These are phyloP conservation scores for Gymnopilus dilepis DNA, from an alignment of 768 basidiomycete genomes.

Conservation along the genomic window DNA sequence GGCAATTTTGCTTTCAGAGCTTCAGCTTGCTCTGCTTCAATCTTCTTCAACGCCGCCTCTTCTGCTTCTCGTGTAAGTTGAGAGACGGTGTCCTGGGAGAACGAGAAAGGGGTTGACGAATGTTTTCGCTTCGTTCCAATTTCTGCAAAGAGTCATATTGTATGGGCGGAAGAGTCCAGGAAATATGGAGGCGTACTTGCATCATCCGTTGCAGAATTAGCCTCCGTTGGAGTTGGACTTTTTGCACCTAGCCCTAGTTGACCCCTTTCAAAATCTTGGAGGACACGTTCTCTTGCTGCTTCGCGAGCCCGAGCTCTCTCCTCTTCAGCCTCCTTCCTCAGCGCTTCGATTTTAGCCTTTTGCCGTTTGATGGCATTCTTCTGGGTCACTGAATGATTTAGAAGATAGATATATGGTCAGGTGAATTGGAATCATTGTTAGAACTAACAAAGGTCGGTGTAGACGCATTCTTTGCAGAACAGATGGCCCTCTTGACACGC, in stretches of 20 bases:
- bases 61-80: slow-evolving; percentile 81
- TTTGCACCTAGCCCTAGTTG: slow-evolving; percentile 66
- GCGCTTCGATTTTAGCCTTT: slow-evolving; percentile 73
- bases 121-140: slow-evolving; percentile 77
- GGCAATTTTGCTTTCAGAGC: slow-evolving; percentile 87
- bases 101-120: slow-evolving; percentile 54
- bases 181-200: slow-evolving; percentile 8
- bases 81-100: slow-evolving; percentile 76
- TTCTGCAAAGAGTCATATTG: slow-evolving; percentile 26
- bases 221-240: slow-evolving; percentile 39
- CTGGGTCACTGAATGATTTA: slow-evolving; percentile 67
- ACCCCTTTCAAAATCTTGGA: slow-evolving; percentile 88
- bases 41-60: slow-evolving; percentile 80
- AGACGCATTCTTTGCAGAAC: slow-evolving; percentile 95
- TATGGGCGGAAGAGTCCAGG: background rate
- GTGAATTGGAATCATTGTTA: background rate
- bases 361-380: slow-evolving; percentile 94
- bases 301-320: slow-evolving; percentile 72
- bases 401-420: background rate
- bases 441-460: slow-evolving; percentile 73
- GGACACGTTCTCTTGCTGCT: slow-evolving; percentile 86
- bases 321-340: slow-evolving; percentile 81
- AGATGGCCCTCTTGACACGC: slow-evolving; percentile 87
- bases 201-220: slow-evolving; percentile 6
- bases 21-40: slow-evolving; percentile 87